phyloP scores from a whole-genome alignment of 768 basidiomycete species.

The Russula sp. region DNA sequence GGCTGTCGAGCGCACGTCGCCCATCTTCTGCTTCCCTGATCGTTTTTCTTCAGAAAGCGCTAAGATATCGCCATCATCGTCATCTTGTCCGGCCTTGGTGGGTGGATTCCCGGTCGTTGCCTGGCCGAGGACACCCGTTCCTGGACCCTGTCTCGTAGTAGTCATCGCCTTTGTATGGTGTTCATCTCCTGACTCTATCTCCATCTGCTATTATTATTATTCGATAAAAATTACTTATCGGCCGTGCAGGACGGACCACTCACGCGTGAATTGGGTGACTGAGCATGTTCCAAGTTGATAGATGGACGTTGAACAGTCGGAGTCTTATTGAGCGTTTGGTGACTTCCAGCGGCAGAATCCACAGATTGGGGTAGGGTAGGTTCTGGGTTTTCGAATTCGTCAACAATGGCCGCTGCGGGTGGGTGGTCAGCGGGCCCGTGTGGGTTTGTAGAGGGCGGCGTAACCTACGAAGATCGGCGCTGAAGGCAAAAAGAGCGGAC shows the following conservation, averaged over 20 bases:
- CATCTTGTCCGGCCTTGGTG: constrained; percentile 10
- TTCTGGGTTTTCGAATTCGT: constrained; percentile 46
- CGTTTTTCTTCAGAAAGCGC: background rate
- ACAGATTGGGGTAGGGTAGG: constrained; percentile 36
- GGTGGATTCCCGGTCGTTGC: constrained; percentile 1
- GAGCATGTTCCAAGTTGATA: background rate
- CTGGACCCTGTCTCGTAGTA: constrained; percentile 9
- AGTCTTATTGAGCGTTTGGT: background rate
- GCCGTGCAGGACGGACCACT: background rate
- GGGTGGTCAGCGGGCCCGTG: background rate
- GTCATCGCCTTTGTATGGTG: background rate
- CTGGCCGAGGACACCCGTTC: background rate
- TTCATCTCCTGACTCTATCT: constrained; percentile 1
- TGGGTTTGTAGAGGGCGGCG: too few relatives aligned
- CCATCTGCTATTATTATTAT: background rate
- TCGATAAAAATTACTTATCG: background rate
- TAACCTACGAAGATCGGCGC: constrained; percentile 60
- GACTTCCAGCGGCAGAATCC: background rate
- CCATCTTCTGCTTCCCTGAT: background rate
- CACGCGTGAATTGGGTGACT: constrained; percentile 8
- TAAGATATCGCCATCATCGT: background rate
- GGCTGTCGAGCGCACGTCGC: background rate
- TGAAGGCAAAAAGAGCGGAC: constrained; percentile 69
- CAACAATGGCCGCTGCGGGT: constrained; percentile 49
- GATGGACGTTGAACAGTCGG: background rate